phyloP scores from a whole-genome alignment of 2,329 filamentous ascomycete genomes.

The Microsporum audouinii region DNA sequence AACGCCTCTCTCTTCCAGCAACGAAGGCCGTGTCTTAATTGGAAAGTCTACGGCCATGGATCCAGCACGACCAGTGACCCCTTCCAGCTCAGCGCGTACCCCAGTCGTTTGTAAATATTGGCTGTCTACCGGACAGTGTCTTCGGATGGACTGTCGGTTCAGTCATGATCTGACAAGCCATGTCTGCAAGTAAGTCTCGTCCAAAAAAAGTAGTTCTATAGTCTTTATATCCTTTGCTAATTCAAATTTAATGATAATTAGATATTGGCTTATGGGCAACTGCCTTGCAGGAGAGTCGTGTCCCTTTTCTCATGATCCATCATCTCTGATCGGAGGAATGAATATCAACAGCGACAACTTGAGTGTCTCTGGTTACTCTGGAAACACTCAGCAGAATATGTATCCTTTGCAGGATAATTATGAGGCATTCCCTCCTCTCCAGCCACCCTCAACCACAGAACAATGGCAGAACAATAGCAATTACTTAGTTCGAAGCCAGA shows the following conservation, averaged over 20 bases:
- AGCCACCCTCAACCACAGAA: slow-evolving; percentile 46
- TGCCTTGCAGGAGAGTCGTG: slow-evolving; percentile 89
- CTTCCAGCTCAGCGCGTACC: slow-evolving; percentile 63
- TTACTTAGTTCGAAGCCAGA: slow-evolving; percentile 25
- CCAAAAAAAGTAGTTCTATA: neutral
- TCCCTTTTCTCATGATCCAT: slow-evolving; percentile 93
- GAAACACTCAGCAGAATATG: slow-evolving; percentile 49
- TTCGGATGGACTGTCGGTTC: slow-evolving; percentile 90
- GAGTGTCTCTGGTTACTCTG: slow-evolving; percentile 32
- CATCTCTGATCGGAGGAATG: slow-evolving; percentile 71
- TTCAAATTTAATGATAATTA: slow-evolving; percentile 31
- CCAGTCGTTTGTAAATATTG: slow-evolving; percentile 96
- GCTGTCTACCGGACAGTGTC: slow-evolving; percentile 86
- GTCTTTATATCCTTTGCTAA: slow-evolving; percentile 12
- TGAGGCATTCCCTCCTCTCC: slow-evolving; percentile 71
- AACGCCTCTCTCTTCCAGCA: slow-evolving; percentile 39
- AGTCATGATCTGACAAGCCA: slow-evolving; percentile 93
- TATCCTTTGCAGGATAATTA: slow-evolving; percentile 69
- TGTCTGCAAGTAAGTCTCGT: slow-evolving; percentile 77
- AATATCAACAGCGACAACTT: slow-evolving; percentile 37
- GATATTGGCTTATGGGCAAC: slow-evolving; percentile 92
- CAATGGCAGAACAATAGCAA: slow-evolving; percentile 41
- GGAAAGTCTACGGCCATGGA: slow-evolving; percentile 80
- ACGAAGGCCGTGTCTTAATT: slow-evolving; percentile 59
- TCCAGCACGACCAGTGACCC: slow-evolving; percentile 60